A percentile compares a stretch with the other conserved stretches of the same genome.
Evolutionary conservation across 1,139 yeast genomes (phyloP).

Genomic region (Debaryomyces nepalensis): DNA sequence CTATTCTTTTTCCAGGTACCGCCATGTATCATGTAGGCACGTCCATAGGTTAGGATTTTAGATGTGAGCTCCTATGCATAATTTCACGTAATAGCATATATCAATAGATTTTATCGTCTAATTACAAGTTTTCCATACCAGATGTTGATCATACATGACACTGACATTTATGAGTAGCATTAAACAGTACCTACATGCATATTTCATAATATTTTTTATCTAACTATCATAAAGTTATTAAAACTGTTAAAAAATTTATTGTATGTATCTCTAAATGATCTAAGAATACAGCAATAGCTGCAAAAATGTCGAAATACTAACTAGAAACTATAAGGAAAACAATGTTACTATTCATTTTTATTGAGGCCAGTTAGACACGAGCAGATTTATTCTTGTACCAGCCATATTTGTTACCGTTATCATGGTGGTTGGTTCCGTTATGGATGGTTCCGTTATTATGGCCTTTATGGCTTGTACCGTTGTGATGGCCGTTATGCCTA

Average conservation of each 20-base stretch:
- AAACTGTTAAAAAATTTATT: background rate
- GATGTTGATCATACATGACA: background rate
- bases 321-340: constrained; percentile 4
- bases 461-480: too few relatives aligned
- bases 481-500: background rate
- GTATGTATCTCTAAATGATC: background rate
- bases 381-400: background rate
- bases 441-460: background rate
- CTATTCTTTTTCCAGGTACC: too few relatives aligned
- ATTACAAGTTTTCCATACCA: constrained; percentile 1
- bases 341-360: background rate
- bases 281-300: background rate
- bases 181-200: constrained; percentile 2
- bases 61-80: background rate
- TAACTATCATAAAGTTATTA: background rate
- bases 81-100: background rate
- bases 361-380: background rate
- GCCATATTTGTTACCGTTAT: background rate
- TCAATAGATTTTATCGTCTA: background rate
- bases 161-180: constrained; percentile 5
- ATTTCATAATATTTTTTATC: constrained; percentile 5
- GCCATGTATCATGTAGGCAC: constrained; percentile 7
- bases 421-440: background rate
- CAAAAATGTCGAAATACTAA: background rate
- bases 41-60: background rate